Conservation (phyloP, 257 asterid genomes). For the Nyctanthes arbortristis region DNA sequence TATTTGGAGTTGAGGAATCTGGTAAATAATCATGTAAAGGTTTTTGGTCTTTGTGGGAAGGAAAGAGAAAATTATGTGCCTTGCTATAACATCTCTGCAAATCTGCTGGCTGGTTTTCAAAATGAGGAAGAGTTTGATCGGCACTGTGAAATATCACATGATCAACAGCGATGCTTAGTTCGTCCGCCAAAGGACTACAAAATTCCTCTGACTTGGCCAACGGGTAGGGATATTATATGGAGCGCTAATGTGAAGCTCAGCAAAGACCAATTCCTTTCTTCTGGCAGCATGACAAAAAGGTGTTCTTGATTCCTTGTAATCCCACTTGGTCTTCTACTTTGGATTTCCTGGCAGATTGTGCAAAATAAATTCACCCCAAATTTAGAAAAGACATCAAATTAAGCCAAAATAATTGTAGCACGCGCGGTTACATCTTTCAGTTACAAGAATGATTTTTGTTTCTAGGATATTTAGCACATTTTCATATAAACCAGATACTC, state of each 20-base stretch:
- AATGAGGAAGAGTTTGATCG: slow-evolving; percentile 93
- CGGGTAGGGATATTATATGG: slow-evolving; percentile 93
- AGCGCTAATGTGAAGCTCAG: slow-evolving; percentile 91
- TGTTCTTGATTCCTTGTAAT: slow-evolving; percentile 27
- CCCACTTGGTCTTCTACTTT: neutral
- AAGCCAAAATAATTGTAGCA: neutral
- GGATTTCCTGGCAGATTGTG: slow-evolving; percentile 6
- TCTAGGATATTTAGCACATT: neutral
- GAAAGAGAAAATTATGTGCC: slow-evolving; percentile 89
- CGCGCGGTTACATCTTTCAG: neutral
- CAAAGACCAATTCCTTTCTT: slow-evolving; percentile 96
- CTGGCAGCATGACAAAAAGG: slow-evolving; percentile 99
- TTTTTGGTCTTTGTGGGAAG: slow-evolving; percentile 78
- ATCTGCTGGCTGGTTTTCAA: slow-evolving; percentile 64
- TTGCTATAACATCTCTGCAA: slow-evolving; percentile 88
- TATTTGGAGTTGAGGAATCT: slow-evolving; percentile 61
- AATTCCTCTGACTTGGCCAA: slow-evolving; percentile 92
- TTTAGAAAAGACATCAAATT: neutral
- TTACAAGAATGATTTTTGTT: neutral
- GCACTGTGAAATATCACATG: slow-evolving; percentile 74
- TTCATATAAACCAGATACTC: neutral
- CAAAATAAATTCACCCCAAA: neutral
- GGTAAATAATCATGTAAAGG: slow-evolving; percentile 52
- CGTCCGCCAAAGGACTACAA: slow-evolving; percentile 96
- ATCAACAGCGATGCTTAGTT: slow-evolving; percentile 64